Percentiles rank a stretch among this genome's conserved stretches.
Evolutionary conservation across 352 stramenopile genomes (phyloP).

Genomic region (Phytopythium oedochilum): DNA sequence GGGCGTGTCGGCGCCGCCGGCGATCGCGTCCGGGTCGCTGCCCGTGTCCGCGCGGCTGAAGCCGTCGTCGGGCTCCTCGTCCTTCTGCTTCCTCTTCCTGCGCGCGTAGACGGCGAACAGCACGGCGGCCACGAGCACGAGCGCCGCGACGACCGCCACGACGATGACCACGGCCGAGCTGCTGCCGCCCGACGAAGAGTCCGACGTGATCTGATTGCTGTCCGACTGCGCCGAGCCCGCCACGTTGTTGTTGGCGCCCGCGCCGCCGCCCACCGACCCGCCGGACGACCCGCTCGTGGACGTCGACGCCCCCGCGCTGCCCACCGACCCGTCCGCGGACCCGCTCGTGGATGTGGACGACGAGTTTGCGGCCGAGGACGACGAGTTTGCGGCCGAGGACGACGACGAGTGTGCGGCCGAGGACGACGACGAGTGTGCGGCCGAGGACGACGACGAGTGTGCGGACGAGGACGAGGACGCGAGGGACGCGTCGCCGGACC

Average conservation of each 20-base stretch:
- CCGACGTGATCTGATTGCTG: conserved; percentile 13
- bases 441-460: conserved; percentile 4
- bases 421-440: conserved; percentile 4
- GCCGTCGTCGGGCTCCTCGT: conserved; percentile 34
- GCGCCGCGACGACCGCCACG: conserved; percentile 52
- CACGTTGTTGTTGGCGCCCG: conserved; percentile 11
- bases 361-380: conserved; percentile 1
- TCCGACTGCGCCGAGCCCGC: conserved; percentile 9
- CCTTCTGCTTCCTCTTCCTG: conserved; percentile 63
- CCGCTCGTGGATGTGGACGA: too few relatives aligned
- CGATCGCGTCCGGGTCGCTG: conserved; percentile 17
- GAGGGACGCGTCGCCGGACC: conserved; percentile 5
- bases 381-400: conserved; percentile 13
- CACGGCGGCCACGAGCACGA: conserved; percentile 59
- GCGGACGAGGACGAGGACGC: conserved; percentile 8
- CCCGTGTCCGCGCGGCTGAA: conserved; percentile 38
- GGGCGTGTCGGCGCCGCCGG: conserved; percentile 44
- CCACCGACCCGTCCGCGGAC: too few relatives aligned
- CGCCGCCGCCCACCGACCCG: conserved; percentile 6
- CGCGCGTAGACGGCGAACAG: conserved; percentile 71
- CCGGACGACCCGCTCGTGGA: too few relatives aligned
- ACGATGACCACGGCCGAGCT: conserved; percentile 64
- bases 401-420: conserved; percentile 11
- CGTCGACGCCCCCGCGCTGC: too few relatives aligned
- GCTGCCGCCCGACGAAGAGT: conserved; percentile 26